Base-by-base conservation (phyloP, 805 yeast genomes). In the Wickerhamomyces pijperi region DNA sequence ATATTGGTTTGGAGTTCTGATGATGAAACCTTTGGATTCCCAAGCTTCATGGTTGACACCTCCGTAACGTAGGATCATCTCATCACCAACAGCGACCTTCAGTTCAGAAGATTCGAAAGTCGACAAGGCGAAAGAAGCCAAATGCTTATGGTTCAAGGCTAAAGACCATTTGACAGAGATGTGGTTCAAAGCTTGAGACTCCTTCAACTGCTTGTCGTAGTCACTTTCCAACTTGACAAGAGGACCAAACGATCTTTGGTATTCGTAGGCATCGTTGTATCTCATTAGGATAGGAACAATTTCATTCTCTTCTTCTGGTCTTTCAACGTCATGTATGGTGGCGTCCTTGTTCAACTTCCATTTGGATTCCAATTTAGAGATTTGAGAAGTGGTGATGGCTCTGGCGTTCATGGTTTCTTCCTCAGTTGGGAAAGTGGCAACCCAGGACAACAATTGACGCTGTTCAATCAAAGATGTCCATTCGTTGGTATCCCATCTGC, bases 381-480 rank as follows among this genome's bases (percentile, higher is more conserved):
- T 82, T 56, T 84, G 86, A 20, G 73, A 65, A 34, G 74, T 70
- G 0, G 80, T 63, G 25, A 83, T 68, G n/a, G 66, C 53, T 34
- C 72, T 67, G 1, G 87, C 68, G 35, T 63, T 63, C n/a, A 75
- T 51, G 41, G 67, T 56, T 36, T 78, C 82, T 21, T 74, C 84
- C 39, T 79, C 86, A 2, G 66, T 50, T 0, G 95, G 94, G 3
- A 63, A 67, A 2, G 76, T 64, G 0, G 86, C 88, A 12, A 88
- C 74, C 96, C 96, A 88, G 2, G 85, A 64, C 41, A 88, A 63
- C 42, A 88, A 74, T 45, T 74, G 78, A 31, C 94, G 68, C 46
- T 85, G 80, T 46, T 82, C 90, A 41, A 88, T 83, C 40, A 88
- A 63, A 0, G 95, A 72, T 51, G 81, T 85, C 97, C 97, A 88